A percentile compares a stretch with the other conserved stretches of the same genome.
Evolutionary conservation across 106 monocot genomes (phyloP).

Genomic region (Platanthera guangdongensis): DNA sequence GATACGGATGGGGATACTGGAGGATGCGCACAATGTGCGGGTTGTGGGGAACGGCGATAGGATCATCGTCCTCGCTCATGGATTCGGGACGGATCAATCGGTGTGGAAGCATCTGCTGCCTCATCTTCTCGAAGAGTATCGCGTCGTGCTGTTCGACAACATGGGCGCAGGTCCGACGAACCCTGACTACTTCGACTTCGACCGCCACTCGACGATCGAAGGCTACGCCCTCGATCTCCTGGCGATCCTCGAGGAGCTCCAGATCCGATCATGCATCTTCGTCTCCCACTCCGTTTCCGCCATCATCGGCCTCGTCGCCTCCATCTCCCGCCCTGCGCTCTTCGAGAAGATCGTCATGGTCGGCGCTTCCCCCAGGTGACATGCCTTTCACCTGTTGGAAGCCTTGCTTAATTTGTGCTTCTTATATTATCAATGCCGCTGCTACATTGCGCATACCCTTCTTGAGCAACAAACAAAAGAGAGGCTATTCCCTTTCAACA

Average conservation of each 20-base stretch:
- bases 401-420: background rate
- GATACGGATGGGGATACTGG: slow-evolving; percentile 23
- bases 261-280: slow-evolving; percentile 50
- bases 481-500: too few species aligned
- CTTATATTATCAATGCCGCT: too few species aligned
- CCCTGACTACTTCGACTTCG: slow-evolving; percentile 99
- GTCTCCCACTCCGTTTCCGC: slow-evolving; percentile 97
- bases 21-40: slow-evolving; percentile 89
- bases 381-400: background rate
- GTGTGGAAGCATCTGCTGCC: slow-evolving; percentile 97
- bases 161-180: slow-evolving; percentile 97
- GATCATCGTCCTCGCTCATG: slow-evolving; percentile 86
- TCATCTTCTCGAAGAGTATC: slow-evolving; percentile 64
- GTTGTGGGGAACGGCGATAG: slow-evolving; percentile 48
- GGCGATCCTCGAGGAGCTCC: slow-evolving; percentile 66
- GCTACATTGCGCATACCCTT: too few species aligned
- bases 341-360: slow-evolving; percentile 87
- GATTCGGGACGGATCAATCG: slow-evolving; percentile 99
- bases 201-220: slow-evolving; percentile 72
- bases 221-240: slow-evolving; percentile 92
- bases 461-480: background rate
- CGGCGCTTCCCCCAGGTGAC: slow-evolving; percentile 75
- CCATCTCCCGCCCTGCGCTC: slow-evolving; percentile 81
- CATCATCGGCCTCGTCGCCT: slow-evolving; percentile 68
- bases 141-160: slow-evolving; percentile 91